phyloP scores from a whole-genome alignment of 176 grass and related monocot genomes.

The Chloris gayana region DNA sequence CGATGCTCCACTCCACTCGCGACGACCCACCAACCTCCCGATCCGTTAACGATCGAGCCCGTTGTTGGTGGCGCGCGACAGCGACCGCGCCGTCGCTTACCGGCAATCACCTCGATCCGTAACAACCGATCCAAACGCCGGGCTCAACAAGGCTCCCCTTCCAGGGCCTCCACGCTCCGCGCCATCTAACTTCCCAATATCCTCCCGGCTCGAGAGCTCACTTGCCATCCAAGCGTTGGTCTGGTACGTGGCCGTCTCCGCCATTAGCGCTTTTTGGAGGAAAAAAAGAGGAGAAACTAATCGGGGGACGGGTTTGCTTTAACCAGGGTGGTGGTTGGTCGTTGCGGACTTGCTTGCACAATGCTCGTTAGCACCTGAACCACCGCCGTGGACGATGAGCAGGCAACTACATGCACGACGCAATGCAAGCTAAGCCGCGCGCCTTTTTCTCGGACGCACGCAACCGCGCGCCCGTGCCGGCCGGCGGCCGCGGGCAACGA shows the following conservation, averaged over 20 bases:
- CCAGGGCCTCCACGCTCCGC: not conserved
- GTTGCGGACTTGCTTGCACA: conserved; percentile 24
- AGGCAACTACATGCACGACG: not conserved
- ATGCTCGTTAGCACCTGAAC: conserved; percentile 37
- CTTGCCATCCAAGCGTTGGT: conserved; percentile 41
- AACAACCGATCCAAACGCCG: conserved; percentile 31
- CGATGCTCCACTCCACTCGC: not conserved
- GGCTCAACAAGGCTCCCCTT: not conserved
- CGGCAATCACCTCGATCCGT: not conserved
- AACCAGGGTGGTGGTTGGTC: conserved; percentile 36
- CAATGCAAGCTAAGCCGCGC: not conserved
- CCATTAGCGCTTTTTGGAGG: conserved; percentile 2
- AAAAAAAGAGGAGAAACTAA: not conserved
- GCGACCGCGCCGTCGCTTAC: conserved; percentile 29
- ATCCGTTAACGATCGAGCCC: conserved; percentile 2
- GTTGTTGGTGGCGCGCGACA: conserved; percentile 12
- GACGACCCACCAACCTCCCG: conserved; percentile 40
- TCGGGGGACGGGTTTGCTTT: conserved; percentile 26
- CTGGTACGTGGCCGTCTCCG: not conserved
- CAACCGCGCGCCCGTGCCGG: not conserved
- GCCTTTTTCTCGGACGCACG: conserved; percentile 20
- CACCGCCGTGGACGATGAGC: not conserved
- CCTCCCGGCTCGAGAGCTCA: not conserved
- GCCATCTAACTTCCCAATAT: conserved; percentile 32
- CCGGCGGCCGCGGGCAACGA: not conserved